phyloP scores from a whole-genome alignment of 2,329 filamentous ascomycete species.

The Fusarium cyanostomum region DNA sequence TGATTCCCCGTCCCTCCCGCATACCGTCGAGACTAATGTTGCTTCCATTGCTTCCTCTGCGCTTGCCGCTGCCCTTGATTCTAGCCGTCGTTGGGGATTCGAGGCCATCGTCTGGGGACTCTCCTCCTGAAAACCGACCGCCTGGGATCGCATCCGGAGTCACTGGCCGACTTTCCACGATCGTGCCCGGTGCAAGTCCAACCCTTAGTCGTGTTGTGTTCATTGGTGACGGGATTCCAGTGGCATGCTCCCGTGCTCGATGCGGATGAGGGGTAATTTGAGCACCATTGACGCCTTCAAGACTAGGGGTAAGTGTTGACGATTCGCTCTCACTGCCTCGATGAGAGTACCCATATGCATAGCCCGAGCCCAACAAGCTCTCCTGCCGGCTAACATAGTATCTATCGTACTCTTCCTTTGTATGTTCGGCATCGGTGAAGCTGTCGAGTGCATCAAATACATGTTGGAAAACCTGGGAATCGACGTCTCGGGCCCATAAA shows the following conservation, averaged over 20 bases:
- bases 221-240: conserved; percentile 29
- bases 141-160: conserved; percentile 22
- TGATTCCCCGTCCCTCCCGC: conserved; percentile 52
- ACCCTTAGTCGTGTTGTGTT: conserved; percentile 27
- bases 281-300: conserved; percentile 24
- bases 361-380: conserved; percentile 56
- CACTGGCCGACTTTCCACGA: conserved; percentile 24
- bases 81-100: conserved; percentile 31
- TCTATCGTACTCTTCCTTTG: conserved; percentile 67
- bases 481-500: conserved; percentile 88
- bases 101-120: conserved; percentile 28
- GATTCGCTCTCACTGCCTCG: conserved; percentile 51
- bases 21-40: conserved; percentile 54
- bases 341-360: conserved; percentile 38
- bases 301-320: conserved; percentile 44
- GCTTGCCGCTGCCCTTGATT: conserved; percentile 20
- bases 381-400: conserved; percentile 63
- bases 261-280: conserved; percentile 37
- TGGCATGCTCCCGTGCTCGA: conserved; percentile 41
- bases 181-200: conserved; percentile 23
- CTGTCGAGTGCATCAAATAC: conserved; percentile 88
- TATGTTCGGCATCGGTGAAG: conserved; percentile 68
- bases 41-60: conserved; percentile 46
- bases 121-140: conserved; percentile 13
- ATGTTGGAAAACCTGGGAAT: conserved; percentile 86